phyloP scores from a whole-genome alignment of 169 alveolate species.

The Cyclospora cayetanensis region DNA sequence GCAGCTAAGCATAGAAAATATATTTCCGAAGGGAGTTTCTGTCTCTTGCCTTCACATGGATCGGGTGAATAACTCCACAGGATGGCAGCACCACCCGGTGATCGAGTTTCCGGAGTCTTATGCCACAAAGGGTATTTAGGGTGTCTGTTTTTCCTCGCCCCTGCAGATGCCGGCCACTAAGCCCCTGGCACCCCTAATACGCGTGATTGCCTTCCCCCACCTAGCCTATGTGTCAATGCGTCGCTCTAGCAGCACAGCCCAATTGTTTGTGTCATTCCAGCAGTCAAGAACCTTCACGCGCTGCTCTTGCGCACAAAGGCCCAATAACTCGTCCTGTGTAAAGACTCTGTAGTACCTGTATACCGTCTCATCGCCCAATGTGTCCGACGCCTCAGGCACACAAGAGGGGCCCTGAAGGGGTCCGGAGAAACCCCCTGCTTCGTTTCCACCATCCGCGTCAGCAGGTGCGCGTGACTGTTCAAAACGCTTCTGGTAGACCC shows the following conservation, averaged over 20 bases:
- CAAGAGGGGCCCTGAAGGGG: neutral
- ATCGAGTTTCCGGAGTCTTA: too few relatives aligned
- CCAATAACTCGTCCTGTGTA: conserved; percentile 91
- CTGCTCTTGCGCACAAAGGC: conserved; percentile 75
- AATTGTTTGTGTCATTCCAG: conserved; percentile 76
- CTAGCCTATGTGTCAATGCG: neutral
- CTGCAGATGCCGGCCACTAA: too few relatives aligned
- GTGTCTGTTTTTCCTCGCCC: neutral
- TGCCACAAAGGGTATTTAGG: too few relatives aligned
- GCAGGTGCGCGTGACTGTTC: conserved; percentile 79
- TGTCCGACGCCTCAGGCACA: conserved; percentile 45
- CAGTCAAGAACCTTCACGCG: conserved; percentile 73
- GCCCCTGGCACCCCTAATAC: too few relatives aligned
- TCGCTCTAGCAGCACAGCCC: conserved; percentile 75
- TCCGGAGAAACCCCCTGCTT: conserved; percentile 37
- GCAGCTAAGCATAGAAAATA: too few relatives aligned
- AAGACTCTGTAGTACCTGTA: conserved; percentile 94
- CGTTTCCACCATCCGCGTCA: conserved; percentile 30
- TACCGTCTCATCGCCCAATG: conserved; percentile 61
- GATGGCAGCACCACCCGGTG: too few relatives aligned
- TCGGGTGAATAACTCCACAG: too few relatives aligned
- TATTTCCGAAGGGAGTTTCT: too few relatives aligned
- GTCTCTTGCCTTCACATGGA: too few relatives aligned
- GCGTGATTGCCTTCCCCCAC: too few relatives aligned
- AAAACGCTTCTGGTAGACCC: conserved; percentile 91